Evolutionary conservation across 371 early-diverging fungal species (phyloP).

Genomic region (Nematocida ausubeli): DNA sequence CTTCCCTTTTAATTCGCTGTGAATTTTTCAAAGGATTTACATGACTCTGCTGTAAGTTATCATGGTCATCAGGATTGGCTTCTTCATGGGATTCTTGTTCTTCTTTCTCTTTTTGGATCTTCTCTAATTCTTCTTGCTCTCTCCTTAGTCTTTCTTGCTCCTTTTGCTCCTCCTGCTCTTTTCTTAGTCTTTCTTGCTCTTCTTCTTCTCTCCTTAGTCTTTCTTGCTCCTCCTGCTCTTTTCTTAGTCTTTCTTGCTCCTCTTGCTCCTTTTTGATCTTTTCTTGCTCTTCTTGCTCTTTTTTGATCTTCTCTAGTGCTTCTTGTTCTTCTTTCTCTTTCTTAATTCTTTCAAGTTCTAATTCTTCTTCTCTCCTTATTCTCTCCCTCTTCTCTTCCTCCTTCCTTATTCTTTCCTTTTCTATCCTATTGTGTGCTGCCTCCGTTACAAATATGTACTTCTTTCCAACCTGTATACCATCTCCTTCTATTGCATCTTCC

Average conservation of each 20-base stretch:
- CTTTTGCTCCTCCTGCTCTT: neutral
- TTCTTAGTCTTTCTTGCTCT: neutral
- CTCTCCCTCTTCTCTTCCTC: neutral
- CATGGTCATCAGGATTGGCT: neutral
- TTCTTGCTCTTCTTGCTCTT: conserved; percentile 1
- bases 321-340: neutral
- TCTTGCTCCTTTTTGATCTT: neutral
- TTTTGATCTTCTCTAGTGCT: neutral
- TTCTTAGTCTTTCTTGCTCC: neutral
- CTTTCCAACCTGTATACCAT: conserved; percentile 27
- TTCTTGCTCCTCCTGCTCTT: neutral
- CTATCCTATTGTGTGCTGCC: conserved; percentile 2
- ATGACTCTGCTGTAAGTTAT: no score
- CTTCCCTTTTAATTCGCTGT: no score
- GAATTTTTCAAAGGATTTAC: no score
- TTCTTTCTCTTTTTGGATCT: neutral
- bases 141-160: neutral
- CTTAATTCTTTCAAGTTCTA: neutral
- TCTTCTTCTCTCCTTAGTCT: no score
- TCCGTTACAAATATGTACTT: conserved; percentile 45
- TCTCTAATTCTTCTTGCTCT: neutral
- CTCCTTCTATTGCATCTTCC: neutral
- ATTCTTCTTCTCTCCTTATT: neutral
- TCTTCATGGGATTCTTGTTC: neutral
- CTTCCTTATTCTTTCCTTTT: neutral